A percentile compares a stretch with the other conserved stretches of the same genome.
Conservation (phyloP, 208 protist genomes). For the Acanthamoeba sp. region DNA sequence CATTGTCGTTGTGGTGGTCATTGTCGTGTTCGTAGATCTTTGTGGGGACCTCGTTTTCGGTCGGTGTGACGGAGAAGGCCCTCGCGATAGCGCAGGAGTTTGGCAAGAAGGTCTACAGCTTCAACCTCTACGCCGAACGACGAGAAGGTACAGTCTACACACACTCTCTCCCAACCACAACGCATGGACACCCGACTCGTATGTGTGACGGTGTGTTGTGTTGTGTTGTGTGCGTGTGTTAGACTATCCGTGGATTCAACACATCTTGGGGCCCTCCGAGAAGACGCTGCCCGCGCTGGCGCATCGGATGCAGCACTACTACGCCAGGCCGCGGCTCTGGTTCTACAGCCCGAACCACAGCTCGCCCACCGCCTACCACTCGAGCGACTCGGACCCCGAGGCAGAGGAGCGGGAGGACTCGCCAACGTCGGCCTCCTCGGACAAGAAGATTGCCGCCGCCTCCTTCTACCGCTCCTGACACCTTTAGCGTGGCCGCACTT, state of each 20-base stretch:
- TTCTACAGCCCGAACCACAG: background rate
- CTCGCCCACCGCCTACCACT: too few relatives aligned
- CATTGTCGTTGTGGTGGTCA: too few relatives aligned
- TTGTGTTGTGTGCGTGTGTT: too few relatives aligned
- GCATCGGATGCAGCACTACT: slow-evolving; percentile 46
- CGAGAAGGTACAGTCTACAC: background rate
- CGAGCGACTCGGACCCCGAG: too few relatives aligned
- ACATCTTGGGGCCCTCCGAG: slow-evolving; percentile 37
- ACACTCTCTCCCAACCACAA: background rate
- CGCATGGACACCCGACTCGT: background rate
- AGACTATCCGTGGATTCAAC: slow-evolving; percentile 58
- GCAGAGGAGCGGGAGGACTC: too few relatives aligned
- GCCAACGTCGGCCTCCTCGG: too few relatives aligned
- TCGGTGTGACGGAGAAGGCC: slow-evolving; percentile 43
- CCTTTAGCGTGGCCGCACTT: too few relatives aligned
- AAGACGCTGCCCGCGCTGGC: slow-evolving; percentile 22
- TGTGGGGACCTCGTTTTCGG: slow-evolving; percentile 46
- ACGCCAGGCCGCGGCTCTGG: background rate
- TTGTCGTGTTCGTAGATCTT: background rate
- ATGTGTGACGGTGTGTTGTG: too few relatives aligned
- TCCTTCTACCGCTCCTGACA: too few relatives aligned
- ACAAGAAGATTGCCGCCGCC: too few relatives aligned
- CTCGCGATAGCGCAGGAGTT: background rate
- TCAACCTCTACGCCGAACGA: slow-evolving; percentile 54
- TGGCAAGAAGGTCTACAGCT: slow-evolving; percentile 59